Evolutionary conservation across 1,284 basidiomycete species (phyloP).

Genomic region (Melampsora occidentalis): DNA sequence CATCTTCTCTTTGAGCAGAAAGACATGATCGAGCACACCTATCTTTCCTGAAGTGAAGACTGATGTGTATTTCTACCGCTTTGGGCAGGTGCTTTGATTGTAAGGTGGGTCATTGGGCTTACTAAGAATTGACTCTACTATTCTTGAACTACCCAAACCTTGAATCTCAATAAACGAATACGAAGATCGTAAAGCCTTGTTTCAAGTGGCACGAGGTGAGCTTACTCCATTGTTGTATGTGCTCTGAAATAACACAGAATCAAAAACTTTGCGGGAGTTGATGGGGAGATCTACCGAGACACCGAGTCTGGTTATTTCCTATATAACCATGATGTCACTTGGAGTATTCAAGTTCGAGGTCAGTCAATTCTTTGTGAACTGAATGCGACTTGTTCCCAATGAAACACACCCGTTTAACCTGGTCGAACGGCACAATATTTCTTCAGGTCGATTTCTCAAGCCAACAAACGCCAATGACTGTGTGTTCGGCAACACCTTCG

Average conservation of each 20-base stretch:
- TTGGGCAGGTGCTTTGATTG: slow-evolving; percentile 27
- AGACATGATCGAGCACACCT: too few relatives aligned
- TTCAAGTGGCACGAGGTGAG: background rate
- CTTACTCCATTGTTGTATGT: background rate
- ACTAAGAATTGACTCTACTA: background rate
- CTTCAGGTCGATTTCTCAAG: slow-evolving; percentile 40
- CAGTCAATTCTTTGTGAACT: background rate
- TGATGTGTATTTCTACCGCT: background rate
- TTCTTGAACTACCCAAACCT: background rate
- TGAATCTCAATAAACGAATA: background rate
- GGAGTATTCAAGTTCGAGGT: slow-evolving; percentile 43
- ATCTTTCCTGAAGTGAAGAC: too few relatives aligned
- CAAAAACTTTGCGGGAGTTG: slow-evolving; percentile 27
- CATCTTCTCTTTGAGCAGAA: too few relatives aligned
- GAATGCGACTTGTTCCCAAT: too few relatives aligned
- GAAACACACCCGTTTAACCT: too few relatives aligned
- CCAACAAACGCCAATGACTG: slow-evolving; percentile 27
- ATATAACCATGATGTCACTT: slow-evolving; percentile 28
- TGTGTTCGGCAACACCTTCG: slow-evolving; percentile 38
- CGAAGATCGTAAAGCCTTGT: background rate
- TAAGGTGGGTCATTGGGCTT: slow-evolving; percentile 14
- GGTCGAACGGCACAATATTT: too few relatives aligned
- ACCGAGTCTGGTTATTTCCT: slow-evolving; percentile 35
- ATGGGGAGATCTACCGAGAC: slow-evolving; percentile 12
- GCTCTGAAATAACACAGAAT: slow-evolving; percentile 11